phyloP scores from a whole-genome alignment of 1,284 basidiomycete genomes.

The Ceratobasidium sp. region DNA sequence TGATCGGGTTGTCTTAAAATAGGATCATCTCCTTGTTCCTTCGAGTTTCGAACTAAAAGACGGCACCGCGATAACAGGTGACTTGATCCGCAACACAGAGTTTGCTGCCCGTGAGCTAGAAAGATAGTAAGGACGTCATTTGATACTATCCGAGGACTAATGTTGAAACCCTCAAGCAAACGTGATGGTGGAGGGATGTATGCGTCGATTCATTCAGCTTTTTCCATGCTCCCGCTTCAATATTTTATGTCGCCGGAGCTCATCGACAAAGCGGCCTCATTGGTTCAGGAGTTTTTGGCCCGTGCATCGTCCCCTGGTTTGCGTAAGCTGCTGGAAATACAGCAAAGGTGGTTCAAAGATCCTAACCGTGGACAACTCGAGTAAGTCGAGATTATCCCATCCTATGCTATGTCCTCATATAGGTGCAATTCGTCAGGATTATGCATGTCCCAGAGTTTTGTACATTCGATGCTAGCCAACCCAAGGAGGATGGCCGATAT shows the following conservation, averaged over 20 bases:
- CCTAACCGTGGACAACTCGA: constrained; percentile 45
- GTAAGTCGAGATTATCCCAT: constrained; percentile 27
- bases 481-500: constrained; percentile 39
- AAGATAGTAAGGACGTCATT: constrained; percentile 50
- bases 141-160: background rate
- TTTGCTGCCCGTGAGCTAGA: constrained; percentile 49
- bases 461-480: constrained; percentile 38
- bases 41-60: constrained; percentile 51
- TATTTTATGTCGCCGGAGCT: constrained; percentile 19
- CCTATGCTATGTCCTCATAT: background rate
- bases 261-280: constrained; percentile 11
- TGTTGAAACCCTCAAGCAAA: background rate
- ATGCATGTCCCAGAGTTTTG: constrained; percentile 48
- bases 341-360: constrained; percentile 45
- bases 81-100: constrained; percentile 50
- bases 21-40: constrained; percentile 48
- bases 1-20: background rate
- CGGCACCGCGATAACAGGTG: constrained; percentile 50
- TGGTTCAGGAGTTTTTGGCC: background rate
- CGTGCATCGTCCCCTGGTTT: constrained; percentile 1
- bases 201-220: constrained; percentile 47
- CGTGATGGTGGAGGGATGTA: constrained; percentile 44
- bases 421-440: constrained; percentile 16
- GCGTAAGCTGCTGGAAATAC: constrained; percentile 35
- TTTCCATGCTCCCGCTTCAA: constrained; percentile 44